phyloP scores from a whole-genome alignment of 2,329 filamentous ascomycete genomes.

The Diaporthe helianthi region DNA sequence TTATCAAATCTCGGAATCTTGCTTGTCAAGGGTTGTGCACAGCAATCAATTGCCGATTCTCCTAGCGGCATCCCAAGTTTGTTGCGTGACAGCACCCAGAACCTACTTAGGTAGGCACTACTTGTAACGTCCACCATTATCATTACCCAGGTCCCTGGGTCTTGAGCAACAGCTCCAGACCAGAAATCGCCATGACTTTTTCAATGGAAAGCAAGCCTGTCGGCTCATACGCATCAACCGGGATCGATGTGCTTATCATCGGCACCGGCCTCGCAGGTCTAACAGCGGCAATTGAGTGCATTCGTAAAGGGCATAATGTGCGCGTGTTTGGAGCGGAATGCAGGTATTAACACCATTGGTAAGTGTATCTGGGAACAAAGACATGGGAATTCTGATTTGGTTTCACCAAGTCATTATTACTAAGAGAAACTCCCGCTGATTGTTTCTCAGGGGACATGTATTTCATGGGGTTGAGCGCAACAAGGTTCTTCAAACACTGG shows the following conservation, averaged over 20 bases:
- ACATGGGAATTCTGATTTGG: background rate
- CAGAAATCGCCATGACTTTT: background rate
- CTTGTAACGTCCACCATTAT: fast-evolving
- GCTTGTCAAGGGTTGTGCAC: background rate
- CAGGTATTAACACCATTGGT: background rate
- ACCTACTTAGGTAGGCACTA: no score
- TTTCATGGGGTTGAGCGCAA: slow-evolving; percentile 5
- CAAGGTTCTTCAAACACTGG: slow-evolving; percentile 15
- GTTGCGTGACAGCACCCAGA: no score
- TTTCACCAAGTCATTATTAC: no score
- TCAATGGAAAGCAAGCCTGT: background rate
- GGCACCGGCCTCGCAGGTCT: slow-evolving; percentile 66
- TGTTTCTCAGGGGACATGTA: background rate
- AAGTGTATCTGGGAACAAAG: fast-evolving
- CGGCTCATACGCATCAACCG: background rate
- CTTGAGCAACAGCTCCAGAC: fast-evolving
- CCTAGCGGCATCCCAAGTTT: no score
- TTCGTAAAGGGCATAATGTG: slow-evolving; percentile 64
- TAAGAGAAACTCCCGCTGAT: background rate
- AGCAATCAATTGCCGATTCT: background rate
- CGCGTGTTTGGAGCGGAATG: slow-evolving; percentile 54
- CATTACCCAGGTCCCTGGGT: fast-evolving
- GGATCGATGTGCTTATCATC: slow-evolving; percentile 40
- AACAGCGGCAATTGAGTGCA: slow-evolving; percentile 66
- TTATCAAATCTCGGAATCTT: background rate